These are phyloP conservation scores for Xylariaceae sp. DNA, from an alignment of 2,329 filamentous ascomycete genomes.

Conservation along the genomic window DNA sequence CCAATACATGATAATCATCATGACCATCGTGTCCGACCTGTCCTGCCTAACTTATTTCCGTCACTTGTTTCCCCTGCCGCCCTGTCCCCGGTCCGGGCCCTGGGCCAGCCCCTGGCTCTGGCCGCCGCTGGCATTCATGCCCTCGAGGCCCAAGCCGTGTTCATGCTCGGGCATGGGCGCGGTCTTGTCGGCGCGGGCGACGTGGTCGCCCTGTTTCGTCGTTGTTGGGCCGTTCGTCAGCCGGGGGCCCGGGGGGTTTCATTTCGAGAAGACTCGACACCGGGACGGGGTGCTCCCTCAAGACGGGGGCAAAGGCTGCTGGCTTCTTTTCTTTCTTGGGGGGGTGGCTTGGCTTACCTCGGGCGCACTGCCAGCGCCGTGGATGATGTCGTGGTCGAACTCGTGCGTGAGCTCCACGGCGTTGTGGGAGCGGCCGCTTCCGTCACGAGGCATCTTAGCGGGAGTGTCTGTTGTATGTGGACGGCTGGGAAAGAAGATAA, in stretches of 20 bases:
- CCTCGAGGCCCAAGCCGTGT: conserved; percentile 34
- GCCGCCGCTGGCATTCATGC: conserved; percentile 35
- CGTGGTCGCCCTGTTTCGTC: conserved; percentile 26
- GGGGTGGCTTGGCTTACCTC: conserved; percentile 33
- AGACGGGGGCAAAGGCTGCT: too few relatives aligned
- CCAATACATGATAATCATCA: too few relatives aligned
- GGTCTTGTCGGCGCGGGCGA: conserved; percentile 41
- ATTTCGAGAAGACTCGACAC: too few relatives aligned
- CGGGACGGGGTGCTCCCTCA: too few relatives aligned
- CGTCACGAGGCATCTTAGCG: conserved; percentile 39
- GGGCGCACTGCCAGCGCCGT: conserved; percentile 32
- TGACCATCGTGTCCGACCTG: too few relatives aligned
- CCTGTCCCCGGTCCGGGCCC: conserved; percentile 34
- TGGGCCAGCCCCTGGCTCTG: conserved; percentile 34
- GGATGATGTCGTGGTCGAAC: conserved; percentile 32
- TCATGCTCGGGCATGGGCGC: conserved; percentile 40
- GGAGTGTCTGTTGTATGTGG: too few relatives aligned
- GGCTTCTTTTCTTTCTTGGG: too few relatives aligned
- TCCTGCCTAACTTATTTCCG: too few relatives aligned
- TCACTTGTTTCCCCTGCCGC: conserved; percentile 20
- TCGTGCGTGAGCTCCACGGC: conserved; percentile 26
- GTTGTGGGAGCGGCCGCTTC: conserved; percentile 41
- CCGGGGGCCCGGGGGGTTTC: too few relatives aligned
- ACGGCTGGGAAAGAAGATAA: too few relatives aligned
- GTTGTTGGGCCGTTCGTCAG: too few relatives aligned